Base-by-base conservation (phyloP, 495 filamentous ascomycete genomes). In the Staphylotrichum tortipilum region DNA sequence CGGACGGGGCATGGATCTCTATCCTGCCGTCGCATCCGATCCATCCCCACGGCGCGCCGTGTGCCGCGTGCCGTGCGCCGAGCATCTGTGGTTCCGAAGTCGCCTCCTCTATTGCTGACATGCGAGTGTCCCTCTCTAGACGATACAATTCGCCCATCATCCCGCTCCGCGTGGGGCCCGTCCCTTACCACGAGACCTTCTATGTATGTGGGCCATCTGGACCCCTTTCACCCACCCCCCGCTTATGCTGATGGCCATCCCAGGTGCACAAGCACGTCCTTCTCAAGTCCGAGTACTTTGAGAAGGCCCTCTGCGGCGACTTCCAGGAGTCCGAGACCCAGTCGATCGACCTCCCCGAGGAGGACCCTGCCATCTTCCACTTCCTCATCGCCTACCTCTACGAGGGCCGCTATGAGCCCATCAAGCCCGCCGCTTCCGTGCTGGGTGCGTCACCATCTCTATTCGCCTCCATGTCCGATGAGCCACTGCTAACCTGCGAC, bases 311-410 rank as follows among this genome's bases (percentile, higher is more conserved):
- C 7, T 64, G 68, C 51, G 70, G 69, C 26, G 54, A 62, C 5
- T 74, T 72, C 46, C 57, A 28, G 30, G 73, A 77, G 49, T 59
- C 67, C 1, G 60, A 56, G 2, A 51, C 67, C 19, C 67, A 73
- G 46, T 62, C 64, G 1, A 67, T 76, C 31, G 60, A 74, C 31
- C 52, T 77, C 1, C 69, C 67, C 2, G 74, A 76, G 36, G 74
- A 77, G 49, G 62, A 73, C 44, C 70, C 74, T 1, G 64, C 60
- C 29, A 74, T 71, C 38, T 74, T 76, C 41, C 70, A 72, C 26
- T 71, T 74, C 37, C 54, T 77, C n/a, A 45, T 77, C 9, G 69
- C 72, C 24, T 76, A 65, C 41, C 56, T 77, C 19, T 75, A 77
- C 54, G 72, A 75, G 54, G 68, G 60, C 14, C 68, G 62, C 53